Conservation (phyloP, 2,329 filamentous ascomycete genomes). For the Colletotrichum sp. region DNA sequence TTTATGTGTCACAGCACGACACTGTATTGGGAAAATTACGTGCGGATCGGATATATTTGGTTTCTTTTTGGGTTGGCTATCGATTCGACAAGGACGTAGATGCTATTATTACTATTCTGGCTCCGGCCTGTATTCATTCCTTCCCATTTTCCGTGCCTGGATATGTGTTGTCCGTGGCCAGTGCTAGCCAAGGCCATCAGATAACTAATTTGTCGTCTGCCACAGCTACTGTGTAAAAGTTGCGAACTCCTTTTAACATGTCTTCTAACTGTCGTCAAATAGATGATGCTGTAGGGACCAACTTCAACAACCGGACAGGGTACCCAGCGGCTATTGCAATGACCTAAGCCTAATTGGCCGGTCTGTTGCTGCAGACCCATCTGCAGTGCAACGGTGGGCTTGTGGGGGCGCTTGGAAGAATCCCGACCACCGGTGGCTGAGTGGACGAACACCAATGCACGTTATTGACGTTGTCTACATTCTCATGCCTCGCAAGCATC, state of each 20-base stretch:
- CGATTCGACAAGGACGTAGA: constrained; percentile 12
- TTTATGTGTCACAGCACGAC: background rate
- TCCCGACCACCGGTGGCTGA: background rate
- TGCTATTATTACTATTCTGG: constrained; percentile 16
- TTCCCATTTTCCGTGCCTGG: background rate
- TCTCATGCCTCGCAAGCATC: background rate
- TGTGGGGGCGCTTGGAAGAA: background rate
- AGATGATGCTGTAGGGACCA: background rate
- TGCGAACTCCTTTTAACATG: background rate
- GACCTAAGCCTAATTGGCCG: background rate
- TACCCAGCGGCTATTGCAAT: background rate
- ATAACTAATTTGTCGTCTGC: background rate
- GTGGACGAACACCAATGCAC: background rate
- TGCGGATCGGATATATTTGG: constrained; percentile 1
- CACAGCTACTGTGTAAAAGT: background rate
- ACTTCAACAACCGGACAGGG: background rate
- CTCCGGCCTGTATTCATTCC: constrained; percentile 2
- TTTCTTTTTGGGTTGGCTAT: constrained; percentile 7
- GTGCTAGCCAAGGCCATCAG: background rate
- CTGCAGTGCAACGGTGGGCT: background rate
- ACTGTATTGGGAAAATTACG: background rate
- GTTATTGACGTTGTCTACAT: background rate
- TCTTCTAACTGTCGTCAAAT: background rate
- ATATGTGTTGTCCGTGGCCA: background rate
- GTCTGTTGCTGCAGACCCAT: background rate